Conservation (phyloP, 164 flowering plant genomes). For the Vitis amurensis region DNA sequence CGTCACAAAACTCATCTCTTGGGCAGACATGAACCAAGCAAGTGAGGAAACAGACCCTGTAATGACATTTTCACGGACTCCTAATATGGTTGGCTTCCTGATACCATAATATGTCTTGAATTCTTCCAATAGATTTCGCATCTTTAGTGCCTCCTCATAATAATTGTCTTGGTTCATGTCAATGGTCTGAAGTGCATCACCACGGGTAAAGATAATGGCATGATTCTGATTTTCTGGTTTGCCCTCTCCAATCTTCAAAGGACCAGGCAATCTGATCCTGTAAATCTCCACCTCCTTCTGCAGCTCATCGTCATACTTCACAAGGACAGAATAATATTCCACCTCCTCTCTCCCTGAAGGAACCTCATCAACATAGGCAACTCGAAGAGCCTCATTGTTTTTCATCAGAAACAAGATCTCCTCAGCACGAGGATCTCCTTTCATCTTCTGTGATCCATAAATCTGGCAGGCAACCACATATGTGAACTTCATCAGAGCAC, state of each 20-base stretch:
- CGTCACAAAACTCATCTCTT: constrained; percentile 92
- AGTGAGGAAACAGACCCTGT: constrained; percentile 96
- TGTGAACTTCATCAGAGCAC: constrained; percentile 82
- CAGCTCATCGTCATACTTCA: constrained; percentile 74
- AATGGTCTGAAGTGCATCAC: constrained; percentile 94
- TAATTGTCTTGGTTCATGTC: constrained; percentile 98
- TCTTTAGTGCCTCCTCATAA: constrained; percentile 94
- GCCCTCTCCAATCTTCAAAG: constrained; percentile 88
- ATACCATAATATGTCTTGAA: constrained; percentile 63
- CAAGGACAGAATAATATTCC: constrained; percentile 85
- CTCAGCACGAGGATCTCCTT: constrained; percentile 66
- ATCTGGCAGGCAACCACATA: constrained; percentile 90
- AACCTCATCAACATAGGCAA: constrained; percentile 92
- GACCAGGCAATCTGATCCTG: constrained; percentile 83
- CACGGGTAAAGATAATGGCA: constrained; percentile 90
- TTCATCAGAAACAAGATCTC: constrained; percentile 79
- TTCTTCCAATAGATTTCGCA: constrained; percentile 90
- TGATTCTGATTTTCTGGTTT: constrained; percentile 98
- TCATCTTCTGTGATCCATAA: constrained; percentile 82
- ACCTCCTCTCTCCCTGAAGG: constrained; percentile 57
- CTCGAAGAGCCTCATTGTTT: constrained; percentile 85
- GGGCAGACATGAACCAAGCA: constrained; percentile 99
- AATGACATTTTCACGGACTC: constrained; percentile 88
- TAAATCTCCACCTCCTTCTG: constrained; percentile 85
- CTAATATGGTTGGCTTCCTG: constrained; percentile 86